Conservation (phyloP, 345 rosid genomes). For the Salix dunnii region DNA sequence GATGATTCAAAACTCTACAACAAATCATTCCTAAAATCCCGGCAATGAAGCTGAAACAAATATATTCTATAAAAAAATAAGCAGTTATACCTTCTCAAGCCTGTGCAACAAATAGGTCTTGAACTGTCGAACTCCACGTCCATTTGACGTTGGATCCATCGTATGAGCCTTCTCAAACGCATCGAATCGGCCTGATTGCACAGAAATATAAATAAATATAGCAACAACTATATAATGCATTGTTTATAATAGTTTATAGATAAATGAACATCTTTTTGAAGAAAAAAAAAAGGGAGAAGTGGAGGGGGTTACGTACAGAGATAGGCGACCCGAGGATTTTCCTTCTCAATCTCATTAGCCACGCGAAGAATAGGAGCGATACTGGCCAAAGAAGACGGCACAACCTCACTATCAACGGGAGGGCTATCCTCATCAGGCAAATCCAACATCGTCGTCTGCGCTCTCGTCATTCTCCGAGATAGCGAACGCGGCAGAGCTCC, state of each 20-base stretch:
- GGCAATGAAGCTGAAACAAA: neutral
- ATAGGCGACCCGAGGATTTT: slow-evolving; percentile 78
- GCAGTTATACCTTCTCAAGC: slow-evolving; percentile 65
- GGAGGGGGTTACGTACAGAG: slow-evolving; percentile 53
- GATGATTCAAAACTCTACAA: neutral
- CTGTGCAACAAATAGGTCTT: slow-evolving; percentile 80
- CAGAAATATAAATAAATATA: neutral
- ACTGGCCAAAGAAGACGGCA: slow-evolving; percentile 71
- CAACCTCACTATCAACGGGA: slow-evolving; percentile 74
- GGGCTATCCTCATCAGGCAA: slow-evolving; percentile 44
- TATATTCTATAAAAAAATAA: neutral
- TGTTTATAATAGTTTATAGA: neutral
- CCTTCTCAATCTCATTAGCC: slow-evolving; percentile 72
- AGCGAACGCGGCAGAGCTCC: slow-evolving; percentile 33
- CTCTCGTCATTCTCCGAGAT: slow-evolving; percentile 50
- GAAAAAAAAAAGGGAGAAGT: neutral
- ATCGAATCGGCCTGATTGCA: slow-evolving; percentile 74
- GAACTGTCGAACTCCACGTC: slow-evolving; percentile 90
- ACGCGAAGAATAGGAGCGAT: slow-evolving; percentile 84
- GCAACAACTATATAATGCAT: neutral
- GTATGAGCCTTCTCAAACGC: slow-evolving; percentile 87
- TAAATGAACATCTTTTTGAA: neutral
- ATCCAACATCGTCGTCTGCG: slow-evolving; percentile 46
- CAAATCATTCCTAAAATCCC: neutral
- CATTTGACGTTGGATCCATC: slow-evolving; percentile 59